A percentile compares a stretch with the other conserved stretches of the same genome.
These are phyloP conservation scores for Venturiaceae sp. DNA, from an alignment of 2,329 filamentous ascomycete genomes.

Conservation along the genomic window DNA sequence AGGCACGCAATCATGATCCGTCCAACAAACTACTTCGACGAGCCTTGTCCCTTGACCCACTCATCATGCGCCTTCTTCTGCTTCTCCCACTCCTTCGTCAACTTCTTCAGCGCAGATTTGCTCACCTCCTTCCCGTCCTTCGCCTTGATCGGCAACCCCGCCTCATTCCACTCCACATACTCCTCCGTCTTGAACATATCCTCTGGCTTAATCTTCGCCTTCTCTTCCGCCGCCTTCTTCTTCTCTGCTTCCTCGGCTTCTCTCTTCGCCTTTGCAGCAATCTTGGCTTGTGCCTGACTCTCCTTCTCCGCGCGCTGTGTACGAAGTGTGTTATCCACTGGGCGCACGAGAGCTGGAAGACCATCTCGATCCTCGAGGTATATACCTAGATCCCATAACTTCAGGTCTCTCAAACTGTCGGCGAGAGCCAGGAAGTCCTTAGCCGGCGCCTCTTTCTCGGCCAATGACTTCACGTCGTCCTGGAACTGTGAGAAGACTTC, in stretches of 20 bases:
- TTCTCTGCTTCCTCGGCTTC: slow-evolving; percentile 50
- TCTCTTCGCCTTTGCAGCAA: slow-evolving; percentile 36
- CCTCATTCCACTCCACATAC: slow-evolving; percentile 71
- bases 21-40: not conserved
- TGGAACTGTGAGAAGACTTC: slow-evolving; percentile 42
- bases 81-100: slow-evolving; percentile 81
- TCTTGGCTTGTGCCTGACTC: slow-evolving; percentile 30
- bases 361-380: slow-evolving; percentile 75
- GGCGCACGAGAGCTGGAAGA: slow-evolving; percentile 65
- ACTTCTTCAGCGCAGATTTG: slow-evolving; percentile 70
- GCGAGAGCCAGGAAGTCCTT: slow-evolving; percentile 69
- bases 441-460: slow-evolving; percentile 40
- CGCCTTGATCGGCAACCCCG: slow-evolving; percentile 70
- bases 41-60: slow-evolving; percentile 23
- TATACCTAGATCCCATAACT: slow-evolving; percentile 73
- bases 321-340: slow-evolving; percentile 49
- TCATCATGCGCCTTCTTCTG: slow-evolving; percentile 80
- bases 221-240: slow-evolving; percentile 44
- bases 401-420: slow-evolving; percentile 69
- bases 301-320: slow-evolving; percentile 44
- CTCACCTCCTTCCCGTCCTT: slow-evolving; percentile 69
- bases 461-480: slow-evolving; percentile 50
- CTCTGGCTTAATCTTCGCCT: slow-evolving; percentile 46
- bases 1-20: not conserved
- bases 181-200: slow-evolving; percentile 50